These are phyloP conservation scores for Pythium volutum DNA, from an alignment of 352 stramenopile species.

Conservation along the genomic window DNA sequence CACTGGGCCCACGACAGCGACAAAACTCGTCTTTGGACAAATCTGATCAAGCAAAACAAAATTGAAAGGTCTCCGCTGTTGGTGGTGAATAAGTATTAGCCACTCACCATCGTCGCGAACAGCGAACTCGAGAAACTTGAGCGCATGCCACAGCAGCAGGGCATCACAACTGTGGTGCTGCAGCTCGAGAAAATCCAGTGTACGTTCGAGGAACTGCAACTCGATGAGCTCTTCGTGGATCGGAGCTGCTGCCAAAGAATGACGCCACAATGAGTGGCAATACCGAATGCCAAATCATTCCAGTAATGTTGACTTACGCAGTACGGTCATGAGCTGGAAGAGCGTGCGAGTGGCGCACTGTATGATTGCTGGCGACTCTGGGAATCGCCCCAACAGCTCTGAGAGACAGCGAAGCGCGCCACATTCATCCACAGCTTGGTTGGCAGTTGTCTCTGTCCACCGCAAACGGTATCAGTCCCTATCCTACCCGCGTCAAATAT, in stretches of 20 bases:
- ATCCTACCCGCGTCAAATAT: background rate
- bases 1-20: constrained; percentile 21
- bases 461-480: background rate
- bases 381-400: constrained; percentile 25
- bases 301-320: constrained; percentile 24
- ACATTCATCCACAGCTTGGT: constrained; percentile 28
- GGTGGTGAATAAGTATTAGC: background rate
- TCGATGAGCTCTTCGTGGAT: constrained; percentile 12
- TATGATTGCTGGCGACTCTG: constrained; percentile 20
- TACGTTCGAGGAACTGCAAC: constrained; percentile 32
- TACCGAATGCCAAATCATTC: background rate
- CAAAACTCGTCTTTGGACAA: constrained; percentile 43
- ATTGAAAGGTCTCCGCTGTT: background rate
- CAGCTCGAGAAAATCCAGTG: constrained; percentile 35
- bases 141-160: constrained; percentile 46
- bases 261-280: background rate
- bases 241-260: constrained; percentile 2
- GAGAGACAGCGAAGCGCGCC: constrained; percentile 26
- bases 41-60: constrained; percentile 25
- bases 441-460: constrained; percentile 26
- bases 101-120: constrained; percentile 36
- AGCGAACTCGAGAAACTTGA: constrained; percentile 50
- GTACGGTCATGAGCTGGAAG: constrained; percentile 44
- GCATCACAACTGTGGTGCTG: constrained; percentile 23
- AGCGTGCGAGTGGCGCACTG: constrained; percentile 34